Percentiles rank a stretch among this genome's conserved stretches.
Evolutionary conservation across 495 filamentous ascomycete genomes (phyloP).

Genomic region (Xylaria longipes): DNA sequence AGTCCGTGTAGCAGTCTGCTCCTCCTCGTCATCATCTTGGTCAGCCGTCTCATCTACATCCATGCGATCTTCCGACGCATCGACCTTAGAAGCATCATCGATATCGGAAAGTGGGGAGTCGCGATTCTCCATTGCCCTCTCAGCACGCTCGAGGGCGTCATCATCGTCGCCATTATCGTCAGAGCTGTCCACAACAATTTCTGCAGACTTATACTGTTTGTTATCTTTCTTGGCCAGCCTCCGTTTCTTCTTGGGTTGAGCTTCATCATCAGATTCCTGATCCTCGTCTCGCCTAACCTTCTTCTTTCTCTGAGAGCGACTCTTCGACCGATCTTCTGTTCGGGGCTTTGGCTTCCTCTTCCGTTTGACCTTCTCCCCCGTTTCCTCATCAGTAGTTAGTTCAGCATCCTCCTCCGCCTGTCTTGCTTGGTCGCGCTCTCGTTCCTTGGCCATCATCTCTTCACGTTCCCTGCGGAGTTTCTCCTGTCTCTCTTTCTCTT

Average conservation of each 20-base stretch:
- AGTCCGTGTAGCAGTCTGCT: conserved; percentile 33
- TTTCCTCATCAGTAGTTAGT: conserved; percentile 76
- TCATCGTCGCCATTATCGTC: conserved; percentile 41
- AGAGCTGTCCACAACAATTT: conserved; percentile 77
- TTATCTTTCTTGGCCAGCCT: conserved; percentile 62
- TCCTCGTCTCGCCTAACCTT: conserved; percentile 62
- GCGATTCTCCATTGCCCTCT: conserved; percentile 44
- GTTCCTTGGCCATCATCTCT: conserved; percentile 75
- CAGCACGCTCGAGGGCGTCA: conserved; percentile 52
- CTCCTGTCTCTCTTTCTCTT: conserved; percentile 70
- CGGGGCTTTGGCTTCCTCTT: conserved; percentile 61
- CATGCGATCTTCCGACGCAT: conserved; percentile 41
- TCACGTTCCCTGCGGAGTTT: conserved; percentile 84
- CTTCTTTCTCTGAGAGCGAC: conserved; percentile 71
- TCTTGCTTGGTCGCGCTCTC: conserved; percentile 66
- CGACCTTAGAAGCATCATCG: conserved; percentile 35
- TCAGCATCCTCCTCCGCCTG: conserved; percentile 81
- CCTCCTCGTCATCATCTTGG: conserved; percentile 50
- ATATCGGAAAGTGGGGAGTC: conserved; percentile 36
- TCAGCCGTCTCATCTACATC: conserved; percentile 44
- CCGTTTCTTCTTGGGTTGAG: conserved; percentile 65
- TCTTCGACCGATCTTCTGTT: conserved; percentile 53
- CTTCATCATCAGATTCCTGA: conserved; percentile 52
- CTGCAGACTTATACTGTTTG: conserved; percentile 78
- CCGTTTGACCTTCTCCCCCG: conserved; percentile 75